Conservation (phyloP, 2,329 filamentous ascomycete genomes). For the Colletotrichum caudatum region DNA sequence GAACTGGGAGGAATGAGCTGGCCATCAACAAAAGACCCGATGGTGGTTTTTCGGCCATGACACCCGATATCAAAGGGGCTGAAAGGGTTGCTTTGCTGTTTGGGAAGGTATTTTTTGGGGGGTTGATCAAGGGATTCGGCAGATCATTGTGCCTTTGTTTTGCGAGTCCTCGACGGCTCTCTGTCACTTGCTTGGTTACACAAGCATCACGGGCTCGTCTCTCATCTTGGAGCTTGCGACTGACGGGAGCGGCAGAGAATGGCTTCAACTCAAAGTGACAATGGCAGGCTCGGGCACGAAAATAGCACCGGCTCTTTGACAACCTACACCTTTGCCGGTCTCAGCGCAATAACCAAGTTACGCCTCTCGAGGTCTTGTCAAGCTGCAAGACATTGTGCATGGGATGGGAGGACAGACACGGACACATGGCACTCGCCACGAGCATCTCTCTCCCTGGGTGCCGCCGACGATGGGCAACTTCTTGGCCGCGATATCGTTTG, state of each 20-base stretch:
- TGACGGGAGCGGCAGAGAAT: neutral
- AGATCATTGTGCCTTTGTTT: neutral
- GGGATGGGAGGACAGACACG: slow-evolving; percentile 3
- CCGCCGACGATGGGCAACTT: neutral
- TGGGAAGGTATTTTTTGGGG: too few relatives aligned
- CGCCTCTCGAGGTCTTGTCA: slow-evolving; percentile 4
- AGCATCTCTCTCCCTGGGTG: neutral
- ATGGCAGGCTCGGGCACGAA: neutral
- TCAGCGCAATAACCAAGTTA: neutral
- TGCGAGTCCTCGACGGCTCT: neutral
- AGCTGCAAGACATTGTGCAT: slow-evolving; percentile 38
- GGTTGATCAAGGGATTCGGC: neutral
- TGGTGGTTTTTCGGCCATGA: neutral
- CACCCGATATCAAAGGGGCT: neutral
- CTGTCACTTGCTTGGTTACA: neutral
- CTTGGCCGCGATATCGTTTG: slow-evolving; percentile 1
- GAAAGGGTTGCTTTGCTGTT: neutral
- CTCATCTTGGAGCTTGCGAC: neutral
- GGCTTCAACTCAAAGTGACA: neutral
- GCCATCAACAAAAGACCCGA: neutral
- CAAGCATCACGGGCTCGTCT: neutral
- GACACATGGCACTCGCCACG: slow-evolving; percentile 22
- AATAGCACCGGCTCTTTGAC: neutral
- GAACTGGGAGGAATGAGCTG: neutral
- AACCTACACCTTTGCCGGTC: too few relatives aligned